phyloP scores from a whole-genome alignment of 441 rosid genomes.

The Jatropha podagrica region DNA sequence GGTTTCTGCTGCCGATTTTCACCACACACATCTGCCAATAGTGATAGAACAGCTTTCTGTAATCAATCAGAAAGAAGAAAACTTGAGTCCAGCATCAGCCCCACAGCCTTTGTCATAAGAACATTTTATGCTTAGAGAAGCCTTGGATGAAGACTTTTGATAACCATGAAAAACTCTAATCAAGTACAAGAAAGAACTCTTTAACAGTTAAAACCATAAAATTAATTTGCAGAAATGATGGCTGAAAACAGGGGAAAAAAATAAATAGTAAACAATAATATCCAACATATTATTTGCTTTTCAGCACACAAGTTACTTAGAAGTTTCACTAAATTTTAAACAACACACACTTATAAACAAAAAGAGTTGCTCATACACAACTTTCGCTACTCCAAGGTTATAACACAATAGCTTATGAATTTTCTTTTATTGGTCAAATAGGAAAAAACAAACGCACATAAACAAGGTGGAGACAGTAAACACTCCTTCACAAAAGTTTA shows the following conservation, averaged over 20 bases:
- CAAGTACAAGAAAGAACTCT: slow-evolving; percentile 5
- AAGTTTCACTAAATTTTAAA: slow-evolving; percentile 2
- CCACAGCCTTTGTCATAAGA: background rate
- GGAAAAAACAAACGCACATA: no score
- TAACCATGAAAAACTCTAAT: slow-evolving; percentile 4
- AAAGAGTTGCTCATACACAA: background rate
- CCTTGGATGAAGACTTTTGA: background rate
- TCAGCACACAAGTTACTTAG: background rate
- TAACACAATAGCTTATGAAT: background rate
- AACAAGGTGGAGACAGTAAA: no score
- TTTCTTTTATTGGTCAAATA: background rate
- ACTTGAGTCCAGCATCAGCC: slow-evolving; percentile 16
- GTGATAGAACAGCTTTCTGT: slow-evolving; percentile 60
- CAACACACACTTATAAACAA: background rate
- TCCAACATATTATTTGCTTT: background rate
- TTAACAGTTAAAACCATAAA: background rate
- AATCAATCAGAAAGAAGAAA: slow-evolving; percentile 28
- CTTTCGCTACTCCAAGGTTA: background rate
- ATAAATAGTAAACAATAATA: background rate
- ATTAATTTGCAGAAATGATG: background rate
- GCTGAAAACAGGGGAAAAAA: background rate
- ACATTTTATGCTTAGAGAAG: background rate
- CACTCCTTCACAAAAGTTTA: no score
- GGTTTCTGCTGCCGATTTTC: slow-evolving; percentile 37
- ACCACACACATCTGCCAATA: slow-evolving; percentile 42